Base-by-base conservation (phyloP, 1,139 yeast genomes). In the Starmera stellimalicola region DNA sequence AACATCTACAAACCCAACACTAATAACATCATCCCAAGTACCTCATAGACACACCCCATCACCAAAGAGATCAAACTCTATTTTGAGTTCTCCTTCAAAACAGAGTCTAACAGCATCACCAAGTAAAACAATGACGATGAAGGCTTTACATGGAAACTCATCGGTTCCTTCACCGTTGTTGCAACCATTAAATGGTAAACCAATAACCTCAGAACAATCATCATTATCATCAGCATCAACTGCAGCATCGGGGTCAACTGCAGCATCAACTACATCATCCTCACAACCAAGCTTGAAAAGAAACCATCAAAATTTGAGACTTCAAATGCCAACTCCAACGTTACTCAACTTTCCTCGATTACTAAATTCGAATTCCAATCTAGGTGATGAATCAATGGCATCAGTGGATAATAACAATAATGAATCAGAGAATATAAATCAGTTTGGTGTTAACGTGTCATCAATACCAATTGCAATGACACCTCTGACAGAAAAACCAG, bases 401-500 rank as follows among this genome's bases (percentile, higher is more conserved):
- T 41, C 53, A 7, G 40, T 38, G 3, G 12, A 34, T n/a, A 18
- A 23, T 7, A 46, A 41, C 12, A 45, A 44, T 9, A 18, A 24
- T n/a, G 38, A 40, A n/a, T 51, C 49, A 35, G 57, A 56, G 16
- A 68, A 68, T 39, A 66, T 74, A 10, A 75, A 79, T 52, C 81
- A 80, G 49, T 76, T 76, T 62, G 81, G 87, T 31, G 65, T 76
- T 43, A 68, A 73, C 49, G 63, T 73, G 3, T 61, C 67, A 5
- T 61, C 62, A 31, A 51, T 67, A 16, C 73, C 80, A 11, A 59
- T 78, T 46, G 69, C 83, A 0, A 80, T 80, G 93, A 80, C 93
- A 0, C 93, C 91, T 1, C 75, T 80, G 2, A 68, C 82, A 2
- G 93, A 80, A 46, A 75, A 67, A 44, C 72, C 57, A 14, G 35